Base-by-base conservation (phyloP, 2,329 filamentous ascomycete species). In the Aspergillus oerlinghausenensis region DNA sequence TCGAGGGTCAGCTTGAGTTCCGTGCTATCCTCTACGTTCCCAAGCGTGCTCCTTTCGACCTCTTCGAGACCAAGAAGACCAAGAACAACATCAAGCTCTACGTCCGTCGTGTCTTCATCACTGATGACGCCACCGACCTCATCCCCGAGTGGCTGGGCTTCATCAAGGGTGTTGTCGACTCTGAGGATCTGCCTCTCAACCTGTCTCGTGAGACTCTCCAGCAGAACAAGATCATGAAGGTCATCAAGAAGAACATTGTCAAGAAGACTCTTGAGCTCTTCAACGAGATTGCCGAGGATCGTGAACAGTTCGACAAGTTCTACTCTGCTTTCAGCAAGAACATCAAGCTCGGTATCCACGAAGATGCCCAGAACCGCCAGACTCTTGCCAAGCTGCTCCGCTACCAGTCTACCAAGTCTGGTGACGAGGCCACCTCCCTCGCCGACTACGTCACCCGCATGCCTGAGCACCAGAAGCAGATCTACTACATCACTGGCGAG, bases 71-170 rank as follows among this genome's bases (percentile, higher is more conserved):
- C 77, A 99, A 99, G 91, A 96, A 97, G 89, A 97, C 93, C 76
- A 99, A 99, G 92, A 99, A 97, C 90, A 99, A 99, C 89, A 97
- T 99, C 87, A 99, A 99, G 89, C 88, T 99, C 71, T 99, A 99
- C 82, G 94, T 99, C 74, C 93, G 94, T 79, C 94, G 94, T 78
- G 94, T 99, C 80, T 99, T 99, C 89, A 99, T 99, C 85, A 99
- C 94, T 60, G 94, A 99, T 69, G 94, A 99, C 79, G 94, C 94
- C 70, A 97, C 94, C 70, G 94, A 99, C 77, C 89, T 99, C 81
- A 95, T 99, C 67, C 94, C 94, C 60, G 94, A 99, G 85, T 99
- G 94, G 94, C 88, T 99, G 74, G 87, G 91, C 83, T 99, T 99
- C 82, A 82, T 99, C 87, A 99, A 99, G 90, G 94, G 94, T 88